Percentiles rank a stretch among this genome's conserved stretches.
These are phyloP conservation scores for Coccomyxa sp. DNA, from an alignment of 139 green algal species.

Conservation along the genomic window DNA sequence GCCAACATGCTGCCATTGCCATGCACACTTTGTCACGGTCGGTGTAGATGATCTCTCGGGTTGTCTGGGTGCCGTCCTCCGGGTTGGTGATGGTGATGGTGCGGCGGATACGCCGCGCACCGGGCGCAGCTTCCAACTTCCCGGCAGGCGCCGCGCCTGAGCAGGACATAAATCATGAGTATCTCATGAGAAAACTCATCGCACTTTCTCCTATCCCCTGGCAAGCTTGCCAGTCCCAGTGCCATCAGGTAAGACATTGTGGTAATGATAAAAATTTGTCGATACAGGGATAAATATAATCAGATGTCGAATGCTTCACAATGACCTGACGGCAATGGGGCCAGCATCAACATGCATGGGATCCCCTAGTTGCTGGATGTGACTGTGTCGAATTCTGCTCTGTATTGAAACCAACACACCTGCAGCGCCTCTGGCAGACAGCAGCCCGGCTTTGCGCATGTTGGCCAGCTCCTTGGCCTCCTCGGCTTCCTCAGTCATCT, in stretches of 20 bases:
- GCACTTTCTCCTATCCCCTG: neutral
- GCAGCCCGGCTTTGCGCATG: constrained; percentile 14
- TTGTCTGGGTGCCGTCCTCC: neutral
- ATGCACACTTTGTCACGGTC: constrained; percentile 14
- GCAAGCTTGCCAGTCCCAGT: too few species aligned
- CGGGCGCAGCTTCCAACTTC: constrained; percentile 25
- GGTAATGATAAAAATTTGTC: too few species aligned
- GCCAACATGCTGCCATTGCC: neutral
- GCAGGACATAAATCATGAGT: neutral
- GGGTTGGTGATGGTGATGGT: constrained; percentile 24
- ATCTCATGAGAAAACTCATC: too few species aligned
- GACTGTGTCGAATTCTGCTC: too few species aligned
- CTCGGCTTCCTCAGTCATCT: constrained; percentile 27
- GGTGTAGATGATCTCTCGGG: constrained; percentile 21
- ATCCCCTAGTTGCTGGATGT: too few species aligned
- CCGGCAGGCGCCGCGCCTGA: neutral
- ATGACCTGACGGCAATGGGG: too few species aligned
- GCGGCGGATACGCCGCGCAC: constrained; percentile 33
- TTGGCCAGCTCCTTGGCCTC: constrained; percentile 16
- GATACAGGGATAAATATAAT: too few species aligned
- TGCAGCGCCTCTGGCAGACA: neutral
- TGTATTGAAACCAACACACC: too few species aligned
- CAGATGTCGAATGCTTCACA: too few species aligned
- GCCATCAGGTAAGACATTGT: too few species aligned
- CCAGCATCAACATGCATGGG: too few species aligned